phyloP scores from a whole-genome alignment of 1,284 basidiomycete species.

The Tilletia indica region DNA sequence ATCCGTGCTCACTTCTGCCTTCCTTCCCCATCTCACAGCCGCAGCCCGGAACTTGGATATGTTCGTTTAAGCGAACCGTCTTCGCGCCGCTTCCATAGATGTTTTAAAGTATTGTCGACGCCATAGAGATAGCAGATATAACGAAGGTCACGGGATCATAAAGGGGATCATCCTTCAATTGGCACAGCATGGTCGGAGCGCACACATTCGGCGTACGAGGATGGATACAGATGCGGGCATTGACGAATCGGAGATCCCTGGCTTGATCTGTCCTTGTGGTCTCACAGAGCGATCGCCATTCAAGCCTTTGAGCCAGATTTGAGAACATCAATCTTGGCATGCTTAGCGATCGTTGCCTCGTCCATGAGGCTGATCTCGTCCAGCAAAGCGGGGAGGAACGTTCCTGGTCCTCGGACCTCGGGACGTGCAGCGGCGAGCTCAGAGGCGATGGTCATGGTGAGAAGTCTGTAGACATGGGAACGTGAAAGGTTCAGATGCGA shows the following conservation, averaged over 20 bases:
- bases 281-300: too few relatives aligned
- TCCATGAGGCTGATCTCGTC: conserved; percentile 65
- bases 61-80: too few relatives aligned
- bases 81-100: too few relatives aligned
- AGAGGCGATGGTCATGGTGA: conserved; percentile 78
- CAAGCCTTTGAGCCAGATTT: too few relatives aligned
- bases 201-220: too few relatives aligned
- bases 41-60: neutral
- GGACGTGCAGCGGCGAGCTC: conserved; percentile 72
- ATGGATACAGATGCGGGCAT: too few relatives aligned
- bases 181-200: neutral
- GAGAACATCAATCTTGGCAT: conserved; percentile 60
- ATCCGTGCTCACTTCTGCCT: neutral
- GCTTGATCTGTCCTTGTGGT: too few relatives aligned
- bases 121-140: too few relatives aligned
- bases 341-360: conserved; percentile 61
- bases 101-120: neutral
- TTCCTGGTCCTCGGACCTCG: conserved; percentile 78
- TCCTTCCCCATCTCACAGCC: neutral
- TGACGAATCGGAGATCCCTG: too few relatives aligned
- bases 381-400: conserved; percentile 81
- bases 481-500: neutral
- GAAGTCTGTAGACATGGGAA: conserved; percentile 62
- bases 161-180: neutral
- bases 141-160: too few relatives aligned